These are phyloP conservation scores for Apostasia shenzhenica DNA, from an alignment of 106 monocot genomes.

Conservation along the genomic window DNA sequence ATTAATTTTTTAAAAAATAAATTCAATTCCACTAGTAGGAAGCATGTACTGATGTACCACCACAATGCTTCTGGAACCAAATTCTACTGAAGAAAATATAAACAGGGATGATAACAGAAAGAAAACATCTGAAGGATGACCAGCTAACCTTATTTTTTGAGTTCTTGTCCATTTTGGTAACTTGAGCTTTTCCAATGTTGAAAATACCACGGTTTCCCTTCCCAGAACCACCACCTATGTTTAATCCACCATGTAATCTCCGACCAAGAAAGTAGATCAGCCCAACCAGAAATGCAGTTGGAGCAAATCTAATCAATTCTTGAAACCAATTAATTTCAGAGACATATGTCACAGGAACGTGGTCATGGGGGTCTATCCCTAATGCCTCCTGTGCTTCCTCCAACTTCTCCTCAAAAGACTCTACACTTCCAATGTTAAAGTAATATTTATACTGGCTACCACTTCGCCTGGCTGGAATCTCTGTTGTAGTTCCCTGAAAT, in stretches of 20 bases:
- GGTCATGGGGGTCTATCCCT: conserved; percentile 70
- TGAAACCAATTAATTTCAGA: conserved; percentile 69
- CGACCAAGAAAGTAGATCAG: conserved; percentile 50
- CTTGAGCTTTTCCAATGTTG: conserved; percentile 91
- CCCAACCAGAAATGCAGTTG: conserved; percentile 58
- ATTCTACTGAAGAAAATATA: not conserved
- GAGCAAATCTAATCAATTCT: conserved; percentile 69
- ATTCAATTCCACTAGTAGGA: too few relatives aligned
- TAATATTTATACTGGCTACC: conserved; percentile 56
- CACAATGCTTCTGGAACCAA: too few relatives aligned
- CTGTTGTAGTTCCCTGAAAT: conserved; percentile 24
- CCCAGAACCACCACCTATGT: conserved; percentile 54
- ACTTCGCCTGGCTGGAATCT: conserved; percentile 24
- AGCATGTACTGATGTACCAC: too few relatives aligned
- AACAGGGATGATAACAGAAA: not conserved
- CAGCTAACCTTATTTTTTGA: conserved; percentile 86
- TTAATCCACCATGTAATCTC: conserved; percentile 76
- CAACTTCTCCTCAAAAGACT: conserved; percentile 95
- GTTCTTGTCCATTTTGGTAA: conserved; percentile 90
- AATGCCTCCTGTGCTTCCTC: conserved; percentile 83
- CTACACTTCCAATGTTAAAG: conserved; percentile 96
- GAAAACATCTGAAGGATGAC: not conserved
- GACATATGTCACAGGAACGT: conserved; percentile 79
- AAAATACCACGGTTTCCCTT: conserved; percentile 70
- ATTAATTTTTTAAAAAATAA: too few relatives aligned